phyloP scores from a whole-genome alignment of 78 protist species.

The Guillardia theta region DNA sequence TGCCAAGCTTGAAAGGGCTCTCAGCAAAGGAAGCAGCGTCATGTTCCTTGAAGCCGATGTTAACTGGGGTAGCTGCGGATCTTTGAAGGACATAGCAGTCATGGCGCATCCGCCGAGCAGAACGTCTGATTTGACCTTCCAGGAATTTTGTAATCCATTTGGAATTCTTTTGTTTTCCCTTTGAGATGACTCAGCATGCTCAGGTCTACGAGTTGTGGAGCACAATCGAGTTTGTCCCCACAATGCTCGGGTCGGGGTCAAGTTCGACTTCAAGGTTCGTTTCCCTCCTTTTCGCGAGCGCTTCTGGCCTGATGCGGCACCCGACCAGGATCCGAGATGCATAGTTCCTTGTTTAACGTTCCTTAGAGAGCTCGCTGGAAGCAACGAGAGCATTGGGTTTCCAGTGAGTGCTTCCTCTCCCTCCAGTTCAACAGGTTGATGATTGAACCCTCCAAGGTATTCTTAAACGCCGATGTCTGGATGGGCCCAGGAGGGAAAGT shows the following conservation, averaged over 20 bases:
- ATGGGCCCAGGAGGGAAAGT: not conserved
- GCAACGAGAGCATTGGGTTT: not conserved
- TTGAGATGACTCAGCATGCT: too few relatives aligned
- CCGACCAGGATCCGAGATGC: not conserved
- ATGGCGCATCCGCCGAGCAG: not conserved
- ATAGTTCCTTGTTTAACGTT: not conserved
- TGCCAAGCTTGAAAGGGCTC: not conserved
- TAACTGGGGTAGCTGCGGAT: not conserved
- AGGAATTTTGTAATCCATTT: too few relatives aligned
- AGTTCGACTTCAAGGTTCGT: not conserved
- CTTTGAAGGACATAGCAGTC: not conserved
- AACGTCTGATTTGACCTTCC: not conserved
- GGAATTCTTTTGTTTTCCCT: too few relatives aligned
- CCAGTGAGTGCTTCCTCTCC: not conserved
- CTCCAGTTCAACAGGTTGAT: not conserved
- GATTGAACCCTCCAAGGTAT: not conserved
- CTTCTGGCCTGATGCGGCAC: not conserved
- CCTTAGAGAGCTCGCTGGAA: not conserved
- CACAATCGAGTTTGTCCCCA: too few relatives aligned
- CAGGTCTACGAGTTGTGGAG: too few relatives aligned
- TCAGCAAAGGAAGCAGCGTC: not conserved
- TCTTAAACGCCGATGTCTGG: not conserved
- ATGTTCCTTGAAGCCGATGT: not conserved
- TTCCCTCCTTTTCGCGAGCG: not conserved
- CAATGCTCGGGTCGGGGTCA: not conserved